Evolutionary conservation across 2,329 filamentous ascomycete genomes (phyloP).

Genomic region (Corniculantispora saksenae): DNA sequence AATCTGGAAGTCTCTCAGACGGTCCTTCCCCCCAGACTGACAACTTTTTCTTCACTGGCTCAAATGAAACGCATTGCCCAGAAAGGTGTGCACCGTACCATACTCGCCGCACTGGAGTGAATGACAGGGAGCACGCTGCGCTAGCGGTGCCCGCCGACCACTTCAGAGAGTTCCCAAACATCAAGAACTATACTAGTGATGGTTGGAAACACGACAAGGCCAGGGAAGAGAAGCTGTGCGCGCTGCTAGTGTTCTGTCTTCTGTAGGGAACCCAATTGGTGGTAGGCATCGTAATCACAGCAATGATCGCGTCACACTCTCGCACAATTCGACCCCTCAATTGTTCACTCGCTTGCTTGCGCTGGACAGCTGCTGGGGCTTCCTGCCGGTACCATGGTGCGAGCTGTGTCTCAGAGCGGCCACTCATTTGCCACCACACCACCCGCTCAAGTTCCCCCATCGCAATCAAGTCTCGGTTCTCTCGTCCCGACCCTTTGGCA

Average conservation of each 20-base stretch:
- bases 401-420: conserved; percentile 5
- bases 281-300: not conserved
- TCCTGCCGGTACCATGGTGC: not conserved
- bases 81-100: not conserved
- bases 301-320: not conserved
- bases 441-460: not conserved
- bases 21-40: not conserved
- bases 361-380: not conserved
- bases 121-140: not conserved
- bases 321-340: not conserved
- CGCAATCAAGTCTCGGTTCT: not conserved
- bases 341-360: not conserved
- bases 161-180: not conserved
- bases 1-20: not conserved
- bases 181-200: not conserved
- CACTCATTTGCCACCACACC: conserved; percentile 1
- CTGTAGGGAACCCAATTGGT: not conserved
- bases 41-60: no score
- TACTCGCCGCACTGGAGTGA: not conserved
- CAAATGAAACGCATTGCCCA: not conserved
- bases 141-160: not conserved
- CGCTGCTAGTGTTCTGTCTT: not conserved
- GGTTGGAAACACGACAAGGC: not conserved
- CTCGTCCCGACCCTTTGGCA: conserved; percentile 5
- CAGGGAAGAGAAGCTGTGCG: not conserved